Base-by-base conservation (phyloP, 129 eudicot genomes). In the Tanacetum coccineum region DNA sequence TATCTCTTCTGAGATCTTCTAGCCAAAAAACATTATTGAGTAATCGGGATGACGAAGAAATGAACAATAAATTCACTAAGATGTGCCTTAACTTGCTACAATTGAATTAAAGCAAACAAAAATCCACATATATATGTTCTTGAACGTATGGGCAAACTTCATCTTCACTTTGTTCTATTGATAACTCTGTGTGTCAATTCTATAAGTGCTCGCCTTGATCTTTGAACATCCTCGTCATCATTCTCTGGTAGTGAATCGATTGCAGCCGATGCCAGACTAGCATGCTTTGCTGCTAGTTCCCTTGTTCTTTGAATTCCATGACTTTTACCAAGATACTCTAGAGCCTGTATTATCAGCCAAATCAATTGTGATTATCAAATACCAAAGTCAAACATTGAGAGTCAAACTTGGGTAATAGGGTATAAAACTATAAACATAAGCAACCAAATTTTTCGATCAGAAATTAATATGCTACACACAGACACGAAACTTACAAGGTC, bases 241-340 rank as follows among this genome's bases (percentile, higher is more conserved):
- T 72, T 92, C 61, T 82, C 89, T 0, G 98, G 98, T 15, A 92
- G 71, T 8, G 86, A 83, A 57, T 81, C 80, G 5, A 92, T 86
- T 9, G 95, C 91, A 64, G 81, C 87, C 2, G 87, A 82, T 1
- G 98, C 98, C 44, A 88, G 84, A 76, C 54, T 83, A 32, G 98
- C 98, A 60, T 92, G 96, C 84, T 88, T 86, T 28, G 72, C 75
- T 51, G 96, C 98, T 11, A 92, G 78, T 72, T 92, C 96, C 70
- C 78, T 70, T 14, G 98, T 84, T 75, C 95, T 85, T 79, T 92
- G 81, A 52, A 88, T 83, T 52, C 98, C 98, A 3, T 78, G 84
- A 72, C 98, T 92, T 67, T 83, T 88, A 6, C 84, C 86, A 47
- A 92, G 96, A 72, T 86, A 92, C 17, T 85, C 96, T 0, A 92